A percentile compares a stretch with the other conserved stretches of the same genome.
phyloP scores from a whole-genome alignment of 2,329 filamentous ascomycete genomes.

The Cladophialophora exuberans region DNA sequence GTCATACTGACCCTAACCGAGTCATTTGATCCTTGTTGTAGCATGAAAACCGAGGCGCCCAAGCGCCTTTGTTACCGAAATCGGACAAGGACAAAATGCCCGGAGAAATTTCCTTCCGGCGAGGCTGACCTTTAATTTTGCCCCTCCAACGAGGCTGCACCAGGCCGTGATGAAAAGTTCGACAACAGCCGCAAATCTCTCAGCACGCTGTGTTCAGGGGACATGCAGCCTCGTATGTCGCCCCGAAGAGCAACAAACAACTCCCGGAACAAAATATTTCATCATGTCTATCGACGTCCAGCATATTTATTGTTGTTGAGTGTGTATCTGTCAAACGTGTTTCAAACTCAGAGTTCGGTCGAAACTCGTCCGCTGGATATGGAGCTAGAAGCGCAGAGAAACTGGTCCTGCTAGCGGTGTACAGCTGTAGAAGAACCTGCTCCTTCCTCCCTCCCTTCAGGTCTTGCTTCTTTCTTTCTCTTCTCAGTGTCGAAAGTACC shows the following conservation, averaged over 20 bases:
- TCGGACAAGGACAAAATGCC: no score
- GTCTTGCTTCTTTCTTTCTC: background rate
- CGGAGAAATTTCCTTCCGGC: background rate
- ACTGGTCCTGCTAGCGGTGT: background rate
- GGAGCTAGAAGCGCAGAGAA: conserved; percentile 1
- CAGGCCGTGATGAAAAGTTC: conserved; percentile 21
- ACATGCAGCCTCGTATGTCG: conserved; percentile 15
- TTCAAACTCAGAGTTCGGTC: conserved; percentile 2
- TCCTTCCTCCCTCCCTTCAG: no score
- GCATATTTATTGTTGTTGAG: background rate
- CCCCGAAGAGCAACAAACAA: background rate
- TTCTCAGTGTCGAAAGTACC: no score
- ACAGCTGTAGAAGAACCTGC: conserved; percentile 7
- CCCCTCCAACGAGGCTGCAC: background rate
- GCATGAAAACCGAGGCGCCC: no score
- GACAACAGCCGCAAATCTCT: conserved; percentile 24
- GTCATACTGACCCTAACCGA: no score
- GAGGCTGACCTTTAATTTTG: background rate
- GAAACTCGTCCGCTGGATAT: conserved; percentile 13
- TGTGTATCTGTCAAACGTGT: background rate
- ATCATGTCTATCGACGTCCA: background rate
- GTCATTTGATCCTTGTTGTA: no score
- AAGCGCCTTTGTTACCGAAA: no score
- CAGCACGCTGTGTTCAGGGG: conserved; percentile 10
- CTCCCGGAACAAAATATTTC: background rate